Conservation (phyloP, 2,329 filamentous ascomycete genomes). For the Diplodia seriata region DNA sequence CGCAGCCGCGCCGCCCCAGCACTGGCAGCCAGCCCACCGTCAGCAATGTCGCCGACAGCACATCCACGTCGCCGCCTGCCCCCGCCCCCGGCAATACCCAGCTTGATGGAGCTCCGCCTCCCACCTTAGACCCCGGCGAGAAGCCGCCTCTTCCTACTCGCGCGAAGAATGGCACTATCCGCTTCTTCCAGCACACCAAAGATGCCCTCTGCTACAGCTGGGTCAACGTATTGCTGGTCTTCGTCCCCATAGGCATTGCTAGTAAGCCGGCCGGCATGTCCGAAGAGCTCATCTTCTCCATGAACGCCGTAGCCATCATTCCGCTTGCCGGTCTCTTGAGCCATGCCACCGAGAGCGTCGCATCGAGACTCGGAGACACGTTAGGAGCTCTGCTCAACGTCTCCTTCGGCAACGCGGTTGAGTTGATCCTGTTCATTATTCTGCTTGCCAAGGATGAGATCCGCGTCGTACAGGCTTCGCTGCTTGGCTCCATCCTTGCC, state of each 20-base stretch:
- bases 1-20: constrained; percentile 34
- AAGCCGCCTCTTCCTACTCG: constrained; percentile 58
- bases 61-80: constrained; percentile 42
- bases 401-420: constrained; percentile 61
- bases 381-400: constrained; percentile 59
- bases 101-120: constrained; percentile 59
- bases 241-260: constrained; percentile 78
- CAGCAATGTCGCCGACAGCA: constrained; percentile 43
- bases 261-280: constrained; percentile 57
- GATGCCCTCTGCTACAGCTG: constrained; percentile 74
- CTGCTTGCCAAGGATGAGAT: constrained; percentile 71
- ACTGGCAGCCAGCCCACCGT: constrained; percentile 36
- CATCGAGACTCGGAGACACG: constrained; percentile 56
- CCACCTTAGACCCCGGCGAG: constrained; percentile 56
- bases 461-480: constrained; percentile 86
- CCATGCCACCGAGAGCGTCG: constrained; percentile 59
- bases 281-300: constrained; percentile 56
- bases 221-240: constrained; percentile 78
- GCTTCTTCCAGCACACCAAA: constrained; percentile 62
- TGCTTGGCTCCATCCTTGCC: constrained; percentile 87
- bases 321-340: constrained; percentile 57
- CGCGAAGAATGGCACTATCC: constrained; percentile 57
- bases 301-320: constrained; percentile 61
- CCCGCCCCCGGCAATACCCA: constrained; percentile 55
- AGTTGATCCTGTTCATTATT: constrained; percentile 59